phyloP scores from a whole-genome alignment of 1,284 basidiomycete genomes.

The Termitomyces sp. region DNA sequence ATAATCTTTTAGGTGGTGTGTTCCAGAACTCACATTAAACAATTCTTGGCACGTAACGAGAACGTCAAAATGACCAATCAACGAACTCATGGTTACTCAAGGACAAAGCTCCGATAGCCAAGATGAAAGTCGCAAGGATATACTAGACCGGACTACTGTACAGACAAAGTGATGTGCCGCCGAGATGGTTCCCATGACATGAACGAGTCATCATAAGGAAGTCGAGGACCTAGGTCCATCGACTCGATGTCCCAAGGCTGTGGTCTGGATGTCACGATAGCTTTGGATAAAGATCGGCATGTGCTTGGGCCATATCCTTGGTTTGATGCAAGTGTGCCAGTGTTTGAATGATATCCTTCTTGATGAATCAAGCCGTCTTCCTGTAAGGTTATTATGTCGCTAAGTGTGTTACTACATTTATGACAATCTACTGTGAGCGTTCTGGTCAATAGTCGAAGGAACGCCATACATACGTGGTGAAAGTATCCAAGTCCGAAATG shows the following conservation, averaged over 20 bases:
- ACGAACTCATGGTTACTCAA: not conserved
- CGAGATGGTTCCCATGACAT: conserved; percentile 36
- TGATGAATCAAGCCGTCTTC: conserved; percentile 19
- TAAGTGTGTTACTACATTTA: conserved; percentile 26
- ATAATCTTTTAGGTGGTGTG: not conserved
- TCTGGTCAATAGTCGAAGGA: conserved; percentile 2
- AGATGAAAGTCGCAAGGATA: not conserved
- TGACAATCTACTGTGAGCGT: not conserved
- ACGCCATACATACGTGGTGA: conserved; percentile 47
- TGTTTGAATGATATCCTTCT: conserved; percentile 16
- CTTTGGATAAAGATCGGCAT: conserved; percentile 13
- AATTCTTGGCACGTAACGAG: not conserved
- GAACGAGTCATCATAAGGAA: conserved; percentile 32
- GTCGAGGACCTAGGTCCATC: conserved; percentile 21
- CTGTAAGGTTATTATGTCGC: conserved; percentile 26
- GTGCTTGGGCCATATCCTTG: conserved; percentile 18
- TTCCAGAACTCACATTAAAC: not conserved
- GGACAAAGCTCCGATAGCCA: not conserved
- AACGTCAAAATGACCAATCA: not conserved
- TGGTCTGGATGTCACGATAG: conserved; percentile 23
- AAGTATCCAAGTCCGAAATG: conserved; percentile 51
- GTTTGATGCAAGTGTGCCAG: conserved; percentile 16
- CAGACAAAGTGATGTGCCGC: conserved; percentile 7
- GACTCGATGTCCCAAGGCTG: conserved; percentile 29
- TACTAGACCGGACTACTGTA: conserved; percentile 8